Evolutionary conservation across 2,329 filamentous ascomycete genomes (phyloP), one percentile per base, ranked within the genome.

Genomic region (Clarireedia monteithiana): DNA sequence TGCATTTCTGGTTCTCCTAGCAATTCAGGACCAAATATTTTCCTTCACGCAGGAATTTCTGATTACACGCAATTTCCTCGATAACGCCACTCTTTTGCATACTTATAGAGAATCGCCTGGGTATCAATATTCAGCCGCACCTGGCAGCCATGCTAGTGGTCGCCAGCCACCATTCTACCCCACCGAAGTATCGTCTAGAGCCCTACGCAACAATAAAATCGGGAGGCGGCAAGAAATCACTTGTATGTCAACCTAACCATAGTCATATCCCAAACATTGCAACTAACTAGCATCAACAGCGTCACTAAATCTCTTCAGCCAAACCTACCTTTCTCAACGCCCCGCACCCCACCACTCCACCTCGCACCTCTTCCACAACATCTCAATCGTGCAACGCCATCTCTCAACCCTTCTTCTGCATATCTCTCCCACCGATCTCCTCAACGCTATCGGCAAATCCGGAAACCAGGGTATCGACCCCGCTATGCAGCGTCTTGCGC

Each of bases 1-100:
- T 52, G 59, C 59, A 20, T 64, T 63, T 36, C 49, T 66, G 12
- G 62, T 66, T 17, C 57, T 66, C 1, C 57, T 61, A 26, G 57
- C 59, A 5, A 57, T 66, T 14, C 57, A 60, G 26, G 58, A 57
- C 40, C 59, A 62, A 27, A 45, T 63, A 4, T 64, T 59, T 26
- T 47, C 63, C 17, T 61, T 60, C 26, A 58, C 58, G 5, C 63
- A 64, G 48, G 62, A 64, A 34, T 54, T 42, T 3, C 39, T 61
- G 12, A 42, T 66, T 17, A 53, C 60, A 5, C 40, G 57, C n/a
- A 59, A 57, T 9, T 63, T 65, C 40, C 53, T 58, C 4, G 60
- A 57, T 38, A 52, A 63, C 17, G 58, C 55, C 5, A 44, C 17
- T 26, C 5, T 17, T 9, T 6, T 14, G 6, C 46, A 23, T 34